Evolutionary conservation across 768 basidiomycete species (phyloP).

Genomic region (Calocybe cyanea): DNA sequence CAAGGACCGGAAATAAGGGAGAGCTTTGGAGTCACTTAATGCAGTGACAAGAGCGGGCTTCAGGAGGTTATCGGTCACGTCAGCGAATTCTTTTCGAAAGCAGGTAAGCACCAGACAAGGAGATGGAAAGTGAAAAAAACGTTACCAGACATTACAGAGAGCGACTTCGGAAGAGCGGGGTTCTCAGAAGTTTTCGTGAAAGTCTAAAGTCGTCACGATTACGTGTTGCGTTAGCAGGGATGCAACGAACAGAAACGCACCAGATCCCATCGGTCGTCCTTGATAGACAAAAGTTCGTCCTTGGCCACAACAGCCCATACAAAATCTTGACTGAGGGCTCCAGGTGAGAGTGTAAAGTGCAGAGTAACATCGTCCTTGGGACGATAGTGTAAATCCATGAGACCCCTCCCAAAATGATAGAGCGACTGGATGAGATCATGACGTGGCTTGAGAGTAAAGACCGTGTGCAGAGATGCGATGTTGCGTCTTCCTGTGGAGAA

Average conservation of each 20-base stretch:
- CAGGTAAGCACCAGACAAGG: constrained; percentile 4
- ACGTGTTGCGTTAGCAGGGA: background rate
- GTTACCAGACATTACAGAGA: constrained; percentile 75
- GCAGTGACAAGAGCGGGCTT: constrained; percentile 54
- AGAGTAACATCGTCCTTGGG: constrained; percentile 69
- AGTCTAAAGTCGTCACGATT: constrained; percentile 44
- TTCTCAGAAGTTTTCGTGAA: constrained; percentile 79
- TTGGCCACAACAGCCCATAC: constrained; percentile 86
- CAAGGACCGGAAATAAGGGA: constrained; percentile 81
- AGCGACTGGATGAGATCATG: constrained; percentile 74
- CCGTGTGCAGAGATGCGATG: constrained; percentile 72
- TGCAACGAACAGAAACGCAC: constrained; percentile 41
- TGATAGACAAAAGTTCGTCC: constrained; percentile 67
- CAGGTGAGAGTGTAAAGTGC: constrained; percentile 69
- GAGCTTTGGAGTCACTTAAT: constrained; percentile 62
- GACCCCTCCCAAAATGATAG: constrained; percentile 55
- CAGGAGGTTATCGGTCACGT: constrained; percentile 75
- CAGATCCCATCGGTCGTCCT: constrained; percentile 79
- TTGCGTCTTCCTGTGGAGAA: constrained; percentile 87
- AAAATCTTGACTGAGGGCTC: constrained; percentile 52
- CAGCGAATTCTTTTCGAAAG: constrained; percentile 64
- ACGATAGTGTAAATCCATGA: constrained; percentile 75
- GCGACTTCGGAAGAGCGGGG: constrained; percentile 50
- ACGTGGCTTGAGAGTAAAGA: constrained; percentile 73
- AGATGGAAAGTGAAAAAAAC: background rate